These are phyloP conservation scores for Mycosphaerella arachidis DNA, from an alignment of 2,329 filamentous ascomycete species.

Conservation along the genomic window DNA sequence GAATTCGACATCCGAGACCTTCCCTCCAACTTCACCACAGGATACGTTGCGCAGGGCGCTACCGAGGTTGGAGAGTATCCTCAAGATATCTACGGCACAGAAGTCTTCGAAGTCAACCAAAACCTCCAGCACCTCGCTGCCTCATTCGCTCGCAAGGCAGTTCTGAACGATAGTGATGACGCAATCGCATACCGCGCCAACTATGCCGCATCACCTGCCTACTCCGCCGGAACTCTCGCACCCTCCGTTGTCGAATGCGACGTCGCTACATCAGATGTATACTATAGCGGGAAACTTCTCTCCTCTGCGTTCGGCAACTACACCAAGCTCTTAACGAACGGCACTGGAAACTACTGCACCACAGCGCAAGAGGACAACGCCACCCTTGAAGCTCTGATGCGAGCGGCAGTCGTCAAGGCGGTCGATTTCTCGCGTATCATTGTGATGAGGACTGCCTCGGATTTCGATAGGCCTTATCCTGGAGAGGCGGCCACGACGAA, in stretches of 20 bases:
- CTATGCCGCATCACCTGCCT: constrained; percentile 32
- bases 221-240: constrained; percentile 40
- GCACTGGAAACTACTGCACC: constrained; percentile 63
- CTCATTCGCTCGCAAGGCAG: constrained; percentile 32
- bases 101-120: constrained; percentile 41
- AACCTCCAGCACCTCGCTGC: constrained; percentile 35
- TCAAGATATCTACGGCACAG: constrained; percentile 37
- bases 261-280: constrained; percentile 66
- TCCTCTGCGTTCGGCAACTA: constrained; percentile 62
- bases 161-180: constrained; percentile 35
- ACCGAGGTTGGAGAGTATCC: constrained; percentile 44
- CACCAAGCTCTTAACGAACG: constrained; percentile 62
- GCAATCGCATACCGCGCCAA: constrained; percentile 37
- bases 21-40: constrained; percentile 59
- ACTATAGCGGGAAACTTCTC: constrained; percentile 60
- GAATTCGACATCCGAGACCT: constrained; percentile 69
- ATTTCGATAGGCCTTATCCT: constrained; percentile 67
- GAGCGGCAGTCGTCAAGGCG: constrained; percentile 52
- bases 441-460: constrained; percentile 63
- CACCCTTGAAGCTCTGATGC: constrained; percentile 60
- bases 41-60: constrained; percentile 63
- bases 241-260: constrained; percentile 63
- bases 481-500: constrained; percentile 55
- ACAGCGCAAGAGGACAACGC: constrained; percentile 71
- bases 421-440: constrained; percentile 65